These are phyloP conservation scores for Houttuynia cordata DNA, from an alignment of 164 flowering plant genomes.

Conservation along the genomic window DNA sequence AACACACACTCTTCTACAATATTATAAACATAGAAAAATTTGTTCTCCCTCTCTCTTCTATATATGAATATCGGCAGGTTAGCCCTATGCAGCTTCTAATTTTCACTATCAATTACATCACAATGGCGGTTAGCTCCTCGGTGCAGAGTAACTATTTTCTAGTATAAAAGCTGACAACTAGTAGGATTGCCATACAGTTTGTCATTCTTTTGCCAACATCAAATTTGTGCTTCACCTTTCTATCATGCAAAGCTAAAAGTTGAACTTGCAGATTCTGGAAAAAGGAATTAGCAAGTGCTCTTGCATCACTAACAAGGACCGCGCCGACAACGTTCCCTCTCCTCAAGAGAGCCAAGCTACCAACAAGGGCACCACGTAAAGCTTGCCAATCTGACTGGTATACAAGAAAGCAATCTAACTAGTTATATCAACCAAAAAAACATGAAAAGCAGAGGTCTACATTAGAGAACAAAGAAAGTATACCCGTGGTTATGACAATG, in stretches of 20 bases:
- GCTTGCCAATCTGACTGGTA: conserved; percentile 99
- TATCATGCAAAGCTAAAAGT: conserved; percentile 68
- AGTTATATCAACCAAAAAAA: not conserved
- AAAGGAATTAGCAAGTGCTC: conserved; percentile 42
- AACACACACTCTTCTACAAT: no score
- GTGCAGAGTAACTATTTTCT: no score
- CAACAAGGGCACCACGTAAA: conserved; percentile 84
- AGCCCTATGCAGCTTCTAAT: no score
- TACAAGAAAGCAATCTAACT: conserved; percentile 18
- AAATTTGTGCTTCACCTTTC: conserved; percentile 38
- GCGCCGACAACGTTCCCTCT: conserved; percentile 48
- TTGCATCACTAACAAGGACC: conserved; percentile 48
- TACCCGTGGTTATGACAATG: no score
- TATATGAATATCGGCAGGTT: no score
- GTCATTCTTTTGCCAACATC: no score
- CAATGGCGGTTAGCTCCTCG: no score
- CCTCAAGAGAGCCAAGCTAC: conserved; percentile 78
- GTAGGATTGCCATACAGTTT: no score
- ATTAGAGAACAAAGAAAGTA: not conserved
- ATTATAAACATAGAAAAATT: no score
- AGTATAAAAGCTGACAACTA: no score
- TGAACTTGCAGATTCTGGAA: conserved; percentile 62
- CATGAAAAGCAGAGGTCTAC: not conserved
- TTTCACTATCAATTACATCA: no score
- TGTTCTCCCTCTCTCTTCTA: no score